Evolutionary conservation across 495 filamentous ascomycete genomes (phyloP), one percentile per base, ranked within the genome.

Genomic region (Aspergillus mulundensis): DNA sequence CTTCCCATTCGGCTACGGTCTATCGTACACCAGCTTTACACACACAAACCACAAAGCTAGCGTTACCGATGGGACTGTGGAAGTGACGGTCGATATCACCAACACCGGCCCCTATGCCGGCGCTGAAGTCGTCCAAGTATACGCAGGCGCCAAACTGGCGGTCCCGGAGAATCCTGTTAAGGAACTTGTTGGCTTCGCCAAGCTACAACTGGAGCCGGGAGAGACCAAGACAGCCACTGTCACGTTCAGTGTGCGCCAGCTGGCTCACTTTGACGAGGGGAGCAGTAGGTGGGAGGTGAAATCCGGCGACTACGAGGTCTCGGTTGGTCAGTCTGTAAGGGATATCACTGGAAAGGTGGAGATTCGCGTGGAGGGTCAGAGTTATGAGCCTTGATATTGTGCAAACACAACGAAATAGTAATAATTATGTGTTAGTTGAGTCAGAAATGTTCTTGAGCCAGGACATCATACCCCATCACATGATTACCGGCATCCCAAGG

Each of bases 1-100:
- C 83, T 56, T 95, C 85, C 70, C 87, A 63, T 94, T 94, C 63
- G 90, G 90, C 3, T 88, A 81, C 67, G 90, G 90, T 28, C 70
- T 94, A 40, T 85, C 80, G 50, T 93, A 93, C 71, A 90, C 54
- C 36, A 86, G 6, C 79, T 74, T 16, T 88, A 88, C 41, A 1
- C 41, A 45, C 5, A 18, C 7, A 7, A 46, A 38, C 12, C 48
- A 38, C 34, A 24, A 23, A 21, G 51, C 41, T 11, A 38, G 6
- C 5, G 51, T 39, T 14, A 32, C 39, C 36, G 28, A 41, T 10
- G 28, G 25, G 2, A 32, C 32, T 1, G 21, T 54, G 10, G 40
- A 34, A 16, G 41, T 54, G 10, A 23, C 40, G 2, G 52, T 46
- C 7, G 42, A 54, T 23, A 28, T 54, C 41, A 45, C 41, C 10